Evolutionary conservation across 1,284 basidiomycete species (phyloP).

Genomic region (Kalmanozyma brasiliensis): DNA sequence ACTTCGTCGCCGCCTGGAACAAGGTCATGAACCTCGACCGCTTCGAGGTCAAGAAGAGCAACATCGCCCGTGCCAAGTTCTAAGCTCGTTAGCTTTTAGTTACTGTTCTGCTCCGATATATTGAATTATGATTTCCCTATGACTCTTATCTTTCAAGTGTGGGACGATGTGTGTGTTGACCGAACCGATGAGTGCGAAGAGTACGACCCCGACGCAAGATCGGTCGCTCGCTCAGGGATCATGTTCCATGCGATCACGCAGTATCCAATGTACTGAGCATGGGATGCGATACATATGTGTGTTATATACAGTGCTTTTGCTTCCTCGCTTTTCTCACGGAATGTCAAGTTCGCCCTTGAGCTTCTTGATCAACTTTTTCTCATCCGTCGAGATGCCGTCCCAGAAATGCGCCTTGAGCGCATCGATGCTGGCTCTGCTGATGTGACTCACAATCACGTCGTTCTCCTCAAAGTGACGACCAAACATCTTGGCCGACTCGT

Average conservation of each 20-base stretch:
- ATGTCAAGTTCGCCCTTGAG: slow-evolving; percentile 81
- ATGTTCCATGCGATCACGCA: no score
- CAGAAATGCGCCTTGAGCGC: slow-evolving; percentile 80
- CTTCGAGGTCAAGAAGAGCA: slow-evolving; percentile 46
- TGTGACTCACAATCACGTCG: slow-evolving; percentile 90
- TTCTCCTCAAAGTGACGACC: slow-evolving; percentile 91
- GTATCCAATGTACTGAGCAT: background rate
- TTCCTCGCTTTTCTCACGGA: slow-evolving; percentile 40
- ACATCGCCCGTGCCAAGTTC: slow-evolving; percentile 39
- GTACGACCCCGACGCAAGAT: no score
- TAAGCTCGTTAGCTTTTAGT: slow-evolving; percentile 1
- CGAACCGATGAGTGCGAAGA: no score
- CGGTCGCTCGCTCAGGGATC: no score
- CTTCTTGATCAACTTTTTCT: slow-evolving; percentile 92
- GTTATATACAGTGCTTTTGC: background rate
- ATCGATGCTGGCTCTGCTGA: slow-evolving; percentile 92
- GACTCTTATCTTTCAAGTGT: no score
- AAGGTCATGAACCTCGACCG: slow-evolving; percentile 49
- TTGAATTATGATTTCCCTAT: no score
- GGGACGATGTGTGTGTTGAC: no score
- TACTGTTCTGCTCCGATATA: no score
- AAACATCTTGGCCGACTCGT: slow-evolving; percentile 85
- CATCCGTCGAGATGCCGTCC: slow-evolving; percentile 86
- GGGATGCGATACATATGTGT: background rate
- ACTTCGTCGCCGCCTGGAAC: slow-evolving; percentile 42